Conservation (phyloP, 1,139 yeast genomes). For the Kodamaea derodonti region DNA sequence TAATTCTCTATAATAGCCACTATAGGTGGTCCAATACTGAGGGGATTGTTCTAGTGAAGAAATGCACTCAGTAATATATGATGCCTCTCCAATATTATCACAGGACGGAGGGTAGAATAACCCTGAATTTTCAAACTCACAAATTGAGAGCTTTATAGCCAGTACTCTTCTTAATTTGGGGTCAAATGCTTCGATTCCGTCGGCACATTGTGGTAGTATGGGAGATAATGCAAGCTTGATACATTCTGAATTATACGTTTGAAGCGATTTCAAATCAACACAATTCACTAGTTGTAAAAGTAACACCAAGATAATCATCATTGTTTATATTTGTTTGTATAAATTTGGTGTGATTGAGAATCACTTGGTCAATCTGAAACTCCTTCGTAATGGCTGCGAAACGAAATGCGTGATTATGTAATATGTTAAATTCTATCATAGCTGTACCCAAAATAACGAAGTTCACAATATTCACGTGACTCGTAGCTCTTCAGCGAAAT, state of each 20-base stretch:
- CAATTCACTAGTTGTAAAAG: neutral
- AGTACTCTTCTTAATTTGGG: conserved; percentile 29
- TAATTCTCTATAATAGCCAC: conserved; percentile 52
- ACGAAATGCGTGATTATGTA: too few relatives aligned
- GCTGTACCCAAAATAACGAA: too few relatives aligned
- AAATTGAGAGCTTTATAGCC: conserved; percentile 49
- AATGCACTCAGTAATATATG: conserved; percentile 32
- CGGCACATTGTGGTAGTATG: conserved; percentile 25
- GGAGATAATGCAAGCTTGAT: conserved; percentile 23
- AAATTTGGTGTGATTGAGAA: too few relatives aligned
- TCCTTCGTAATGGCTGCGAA: too few relatives aligned
- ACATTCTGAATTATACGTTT: conserved; percentile 15
- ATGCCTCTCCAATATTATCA: conserved; percentile 7
- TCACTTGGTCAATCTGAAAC: too few relatives aligned
- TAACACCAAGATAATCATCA: too few relatives aligned
- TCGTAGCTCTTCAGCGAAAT: too few relatives aligned
- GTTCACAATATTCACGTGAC: too few relatives aligned
- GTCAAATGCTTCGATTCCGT: conserved; percentile 32
- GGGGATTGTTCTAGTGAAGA: conserved; percentile 37
- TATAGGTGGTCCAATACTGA: conserved; percentile 60
- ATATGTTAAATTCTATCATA: too few relatives aligned
- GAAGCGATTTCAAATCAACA: neutral
- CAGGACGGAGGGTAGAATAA: conserved; percentile 35
- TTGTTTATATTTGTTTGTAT: too few relatives aligned
- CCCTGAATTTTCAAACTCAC: conserved; percentile 50